Evolutionary conservation across 345 rosid species (phyloP), one percentile per base, ranked within the genome.

Genomic region (Salix purpurea): DNA sequence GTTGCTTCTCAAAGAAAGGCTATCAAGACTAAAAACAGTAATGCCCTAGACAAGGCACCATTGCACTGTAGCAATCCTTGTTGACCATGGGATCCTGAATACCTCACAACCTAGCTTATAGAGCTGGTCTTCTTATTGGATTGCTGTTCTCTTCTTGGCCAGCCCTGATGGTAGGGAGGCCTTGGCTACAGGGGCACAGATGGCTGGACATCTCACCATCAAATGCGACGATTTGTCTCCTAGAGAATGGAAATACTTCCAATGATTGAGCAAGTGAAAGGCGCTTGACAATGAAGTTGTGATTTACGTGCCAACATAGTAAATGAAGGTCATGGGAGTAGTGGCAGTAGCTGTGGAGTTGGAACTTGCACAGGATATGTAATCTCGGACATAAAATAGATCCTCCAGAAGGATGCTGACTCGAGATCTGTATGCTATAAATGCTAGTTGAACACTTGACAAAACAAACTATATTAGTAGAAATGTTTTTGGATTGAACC

Each of bases 111-210:
- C 64, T 67, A 67, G 46, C 39, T 12, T 26, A n/a, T 48, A 61
- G 32, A 66, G 65, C 70, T 52, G 68, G 65, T 67, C 74, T 67
- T 66, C 68, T 42, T 70, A 69, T 30, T 32, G 24, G 28, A 58
- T 76, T 58, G 73, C 60, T 58, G 42, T 66, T 36, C 77, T 80
- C 65, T 76, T 80, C n/a, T 34, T 80, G 76, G 78, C 76, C 46
- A 76, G 79, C 19, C 30, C 12, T 42, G 79, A 80, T 18, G 80
- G 76, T 14, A 37, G 74, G 21, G 74, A 72, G 74, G 77, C 77
- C 67, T 46, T 76, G 58, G 70, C 80, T 28, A 54, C 67, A 42
- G 74, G 34, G 6, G 46, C 32, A 67, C 48, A 77, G 21, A 76
- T 80, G 79, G 26, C 71, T 34, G 73, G 77, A 54, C 34, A 68